Conservation (phyloP, 306 rosid genomes). For the Fragaria ananassa region DNA sequence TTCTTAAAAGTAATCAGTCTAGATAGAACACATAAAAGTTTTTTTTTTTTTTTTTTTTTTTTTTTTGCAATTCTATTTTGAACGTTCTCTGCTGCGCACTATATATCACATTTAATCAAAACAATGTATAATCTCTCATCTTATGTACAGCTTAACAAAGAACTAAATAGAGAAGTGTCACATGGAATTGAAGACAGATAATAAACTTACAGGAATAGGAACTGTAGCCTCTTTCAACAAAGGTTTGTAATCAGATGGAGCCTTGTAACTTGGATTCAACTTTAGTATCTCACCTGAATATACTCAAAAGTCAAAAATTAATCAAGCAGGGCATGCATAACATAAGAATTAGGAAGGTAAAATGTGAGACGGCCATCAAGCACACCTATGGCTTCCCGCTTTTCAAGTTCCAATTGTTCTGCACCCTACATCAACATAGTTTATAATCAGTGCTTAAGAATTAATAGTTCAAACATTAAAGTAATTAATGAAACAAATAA, state of each 20-base stretch:
- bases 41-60: neutral
- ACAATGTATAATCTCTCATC: neutral
- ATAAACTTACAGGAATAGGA: constrained; percentile 76
- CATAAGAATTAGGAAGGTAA: neutral
- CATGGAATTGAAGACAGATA: constrained; percentile 20
- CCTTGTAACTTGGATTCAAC: constrained; percentile 82
- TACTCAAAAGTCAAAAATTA: constrained; percentile 20
- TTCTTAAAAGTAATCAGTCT: neutral
- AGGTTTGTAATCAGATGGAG: constrained; percentile 79
- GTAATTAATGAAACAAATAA: constrained; percentile 12
- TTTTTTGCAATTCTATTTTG: neutral
- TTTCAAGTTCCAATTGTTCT: constrained; percentile 76
- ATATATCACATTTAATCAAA: neutral
- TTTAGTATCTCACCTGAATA: constrained; percentile 75
- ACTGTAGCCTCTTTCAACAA: constrained; percentile 70
- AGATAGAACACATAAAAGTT: neutral
- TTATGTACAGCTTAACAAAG: neutral
- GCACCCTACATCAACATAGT: constrained; percentile 35
- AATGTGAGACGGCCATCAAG: constrained; percentile 27
- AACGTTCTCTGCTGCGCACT: neutral
- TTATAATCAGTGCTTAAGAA: constrained; percentile 25
- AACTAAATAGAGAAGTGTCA: neutral
- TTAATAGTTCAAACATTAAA: constrained; percentile 7
- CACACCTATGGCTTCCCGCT: constrained; percentile 76
- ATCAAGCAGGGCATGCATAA: constrained; percentile 5